Percentiles rank a stretch among this genome's conserved stretches.
phyloP scores from a whole-genome alignment of 352 stramenopile species.

The Globisporangium abappressorium region DNA sequence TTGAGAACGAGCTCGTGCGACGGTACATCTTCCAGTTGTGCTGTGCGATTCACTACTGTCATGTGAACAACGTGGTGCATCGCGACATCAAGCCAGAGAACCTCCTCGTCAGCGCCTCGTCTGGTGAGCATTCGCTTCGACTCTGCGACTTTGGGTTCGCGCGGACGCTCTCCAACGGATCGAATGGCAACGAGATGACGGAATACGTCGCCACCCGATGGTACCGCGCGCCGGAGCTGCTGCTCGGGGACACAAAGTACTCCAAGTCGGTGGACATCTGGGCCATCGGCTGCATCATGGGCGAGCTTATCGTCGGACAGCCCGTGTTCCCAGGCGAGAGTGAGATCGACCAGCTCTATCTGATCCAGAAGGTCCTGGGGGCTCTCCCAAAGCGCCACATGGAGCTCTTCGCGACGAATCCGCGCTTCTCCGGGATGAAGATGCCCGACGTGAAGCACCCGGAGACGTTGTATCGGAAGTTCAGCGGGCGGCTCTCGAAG shows the following conservation, averaged over 20 bases:
- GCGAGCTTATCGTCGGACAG: conserved; percentile 95
- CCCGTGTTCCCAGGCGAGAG: conserved; percentile 98
- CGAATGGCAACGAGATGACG: conserved; percentile 92
- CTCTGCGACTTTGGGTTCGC: conserved; percentile 98
- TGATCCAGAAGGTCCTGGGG: conserved; percentile 99
- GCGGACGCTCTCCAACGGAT: conserved; percentile 70
- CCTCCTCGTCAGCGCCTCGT: conserved; percentile 94
- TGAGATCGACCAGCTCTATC: conserved; percentile 98
- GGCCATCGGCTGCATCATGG: conserved; percentile 97
- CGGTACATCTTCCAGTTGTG: conserved; percentile 99
- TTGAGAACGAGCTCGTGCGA: conserved; percentile 93
- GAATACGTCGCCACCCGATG: conserved; percentile 99
- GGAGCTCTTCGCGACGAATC: conserved; percentile 90
- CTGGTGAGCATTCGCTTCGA: conserved; percentile 94
- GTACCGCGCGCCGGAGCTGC: conserved; percentile 98
- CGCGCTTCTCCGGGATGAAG: conserved; percentile 90
- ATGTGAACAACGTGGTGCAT: conserved; percentile 96
- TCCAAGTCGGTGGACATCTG: conserved; percentile 95
- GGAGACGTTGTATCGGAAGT: conserved; percentile 91
- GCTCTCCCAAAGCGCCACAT: conserved; percentile 92
- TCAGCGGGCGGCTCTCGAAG: conserved; percentile 85
- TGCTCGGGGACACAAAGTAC: conserved; percentile 99
- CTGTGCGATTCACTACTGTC: conserved; percentile 96
- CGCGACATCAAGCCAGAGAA: conserved; percentile 99
- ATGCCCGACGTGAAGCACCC: conserved; percentile 91